phyloP scores from a whole-genome alignment of 2,329 filamentous ascomycete species.

The Penicillium verrucosum region DNA sequence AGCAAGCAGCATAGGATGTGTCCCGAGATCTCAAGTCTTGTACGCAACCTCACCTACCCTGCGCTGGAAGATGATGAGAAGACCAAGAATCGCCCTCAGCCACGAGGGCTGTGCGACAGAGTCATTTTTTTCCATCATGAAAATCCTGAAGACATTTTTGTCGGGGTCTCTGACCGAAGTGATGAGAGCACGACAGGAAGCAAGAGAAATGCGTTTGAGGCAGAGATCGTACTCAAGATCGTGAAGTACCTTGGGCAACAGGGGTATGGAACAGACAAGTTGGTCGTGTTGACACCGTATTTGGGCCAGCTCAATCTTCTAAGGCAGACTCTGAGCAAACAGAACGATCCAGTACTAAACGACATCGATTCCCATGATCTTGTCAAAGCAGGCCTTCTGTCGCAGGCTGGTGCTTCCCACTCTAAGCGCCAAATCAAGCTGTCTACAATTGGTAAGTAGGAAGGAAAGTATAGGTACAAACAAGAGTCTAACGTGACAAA shows the following conservation, averaged over 20 bases:
- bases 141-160: slow-evolving; percentile 50
- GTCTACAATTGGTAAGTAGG: slow-evolving; percentile 64
- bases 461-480: not conserved
- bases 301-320: slow-evolving; percentile 64
- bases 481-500: not conserved
- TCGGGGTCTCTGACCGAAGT: slow-evolving; percentile 46
- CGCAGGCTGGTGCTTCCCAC: slow-evolving; percentile 50
- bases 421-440: slow-evolving; percentile 56
- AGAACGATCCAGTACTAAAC: slow-evolving; percentile 64
- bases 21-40: slow-evolving; percentile 62
- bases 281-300: slow-evolving; percentile 71
- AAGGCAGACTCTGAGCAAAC: slow-evolving; percentile 49
- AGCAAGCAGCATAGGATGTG: slow-evolving; percentile 65
- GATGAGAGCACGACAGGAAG: slow-evolving; percentile 52
- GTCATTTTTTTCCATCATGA: slow-evolving; percentile 67
- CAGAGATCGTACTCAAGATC: slow-evolving; percentile 60
- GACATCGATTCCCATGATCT: slow-evolving; percentile 66
- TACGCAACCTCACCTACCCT: slow-evolving; percentile 60
- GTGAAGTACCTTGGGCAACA: slow-evolving; percentile 69
- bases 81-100: slow-evolving; percentile 46
- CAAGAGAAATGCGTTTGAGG: slow-evolving; percentile 65
- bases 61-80: slow-evolving; percentile 55
- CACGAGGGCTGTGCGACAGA: slow-evolving; percentile 58
- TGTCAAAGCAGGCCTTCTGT: slow-evolving; percentile 60
- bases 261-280: slow-evolving; percentile 61